Percentiles rank a stretch among this genome's conserved stretches.
Evolutionary conservation across 169 alveolate species (phyloP).

Genomic region (Plasmodium berghei): DNA sequence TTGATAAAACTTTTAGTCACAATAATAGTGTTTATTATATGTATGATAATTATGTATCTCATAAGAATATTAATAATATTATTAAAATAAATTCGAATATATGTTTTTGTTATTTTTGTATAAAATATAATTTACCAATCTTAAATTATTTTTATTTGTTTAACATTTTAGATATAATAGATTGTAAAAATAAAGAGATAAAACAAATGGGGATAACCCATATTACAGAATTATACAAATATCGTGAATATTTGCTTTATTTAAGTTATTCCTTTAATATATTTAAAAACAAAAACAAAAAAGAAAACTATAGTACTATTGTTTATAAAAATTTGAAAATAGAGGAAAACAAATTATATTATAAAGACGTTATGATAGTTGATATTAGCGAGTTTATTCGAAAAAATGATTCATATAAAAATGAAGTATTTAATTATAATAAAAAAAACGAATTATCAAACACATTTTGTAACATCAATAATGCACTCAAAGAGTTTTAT

Average conservation of each 20-base stretch:
- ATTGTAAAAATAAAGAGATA: neutral
- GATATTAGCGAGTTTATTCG: neutral
- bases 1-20: too few species aligned
- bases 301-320: neutral
- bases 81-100: conserved; percentile 32
- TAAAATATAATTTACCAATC: conserved; percentile 40
- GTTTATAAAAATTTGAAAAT: conserved; percentile 8
- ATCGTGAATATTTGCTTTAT: conserved; percentile 40
- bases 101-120: conserved; percentile 74
- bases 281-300: conserved; percentile 23
- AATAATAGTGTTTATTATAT: conserved; percentile 7
- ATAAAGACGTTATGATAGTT: conserved; percentile 22
- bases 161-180: conserved; percentile 4
- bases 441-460: neutral
- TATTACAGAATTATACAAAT: neutral
- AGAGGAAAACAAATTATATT: conserved; percentile 1
- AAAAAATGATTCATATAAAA: neutral
- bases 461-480: too few species aligned
- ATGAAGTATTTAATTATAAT: neutral
- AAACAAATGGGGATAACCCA: neutral
- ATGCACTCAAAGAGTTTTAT: neutral
- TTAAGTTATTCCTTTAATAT: conserved; percentile 20
- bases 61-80: conserved; percentile 34
- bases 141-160: conserved; percentile 31
- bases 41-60: conserved; percentile 31